Percentiles rank a stretch among this genome's conserved stretches.
Conservation (phyloP, 768 basidiomycete species). For the Boletellus ananiceps region DNA sequence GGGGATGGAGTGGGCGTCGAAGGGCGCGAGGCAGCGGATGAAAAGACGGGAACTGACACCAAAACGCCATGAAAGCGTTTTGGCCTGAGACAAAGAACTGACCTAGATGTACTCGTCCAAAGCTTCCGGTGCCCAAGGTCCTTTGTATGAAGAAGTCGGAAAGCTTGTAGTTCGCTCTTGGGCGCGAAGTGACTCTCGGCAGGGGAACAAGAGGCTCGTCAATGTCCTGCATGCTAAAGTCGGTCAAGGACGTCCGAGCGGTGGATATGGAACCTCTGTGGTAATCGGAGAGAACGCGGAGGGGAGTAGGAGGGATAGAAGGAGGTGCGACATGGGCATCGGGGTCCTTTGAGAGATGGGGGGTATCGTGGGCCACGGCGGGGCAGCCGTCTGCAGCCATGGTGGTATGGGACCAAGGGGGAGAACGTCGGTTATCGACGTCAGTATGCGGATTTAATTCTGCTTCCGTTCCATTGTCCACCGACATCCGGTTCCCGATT, state of each 20-base stretch:
- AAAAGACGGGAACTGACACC: background rate
- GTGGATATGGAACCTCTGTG: constrained; percentile 66
- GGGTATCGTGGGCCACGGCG: too few relatives aligned
- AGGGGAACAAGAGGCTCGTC: constrained; percentile 32
- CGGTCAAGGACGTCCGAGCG: constrained; percentile 56
- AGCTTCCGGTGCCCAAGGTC: constrained; percentile 91
- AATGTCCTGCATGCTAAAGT: constrained; percentile 41
- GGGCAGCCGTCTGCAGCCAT: constrained; percentile 20
- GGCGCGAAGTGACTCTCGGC: constrained; percentile 39
- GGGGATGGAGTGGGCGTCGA: background rate
- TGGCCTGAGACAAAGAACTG: constrained; percentile 3
- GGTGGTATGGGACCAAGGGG: constrained; percentile 8
- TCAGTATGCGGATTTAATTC: constrained; percentile 3
- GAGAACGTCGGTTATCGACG: constrained; percentile 10
- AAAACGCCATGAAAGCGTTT: background rate
- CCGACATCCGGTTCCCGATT: constrained; percentile 15
- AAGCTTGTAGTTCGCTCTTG: constrained; percentile 66
- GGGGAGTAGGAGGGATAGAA: constrained; percentile 9
- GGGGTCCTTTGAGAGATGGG: constrained; percentile 3
- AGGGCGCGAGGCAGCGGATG: background rate
- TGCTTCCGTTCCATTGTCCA: constrained; percentile 19
- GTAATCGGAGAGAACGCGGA: constrained; percentile 40
- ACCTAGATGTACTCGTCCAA: constrained; percentile 95
- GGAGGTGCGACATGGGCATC: background rate
- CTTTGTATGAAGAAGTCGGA: constrained; percentile 76